These are phyloP conservation scores for Ceratobasidium sp. DNA, from an alignment of 1,284 basidiomycete genomes.

Conservation along the genomic window DNA sequence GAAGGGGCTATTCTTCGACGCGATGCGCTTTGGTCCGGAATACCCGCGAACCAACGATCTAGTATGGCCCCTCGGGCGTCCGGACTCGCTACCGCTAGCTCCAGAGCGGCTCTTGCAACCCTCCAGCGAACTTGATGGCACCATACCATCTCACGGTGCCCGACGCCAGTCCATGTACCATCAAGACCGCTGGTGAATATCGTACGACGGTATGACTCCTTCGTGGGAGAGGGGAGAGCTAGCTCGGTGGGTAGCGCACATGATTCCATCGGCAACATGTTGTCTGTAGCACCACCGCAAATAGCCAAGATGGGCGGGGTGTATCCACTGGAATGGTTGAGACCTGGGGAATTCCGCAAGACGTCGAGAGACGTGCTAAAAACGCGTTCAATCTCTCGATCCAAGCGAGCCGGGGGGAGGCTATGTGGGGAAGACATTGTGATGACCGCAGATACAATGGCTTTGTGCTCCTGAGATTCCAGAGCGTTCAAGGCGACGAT, in stretches of 20 bases:
- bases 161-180: slow-evolving; percentile 92
- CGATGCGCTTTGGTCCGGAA: background rate
- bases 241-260: slow-evolving; percentile 67
- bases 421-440: slow-evolving; percentile 95
- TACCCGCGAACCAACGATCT: slow-evolving; percentile 38
- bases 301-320: slow-evolving; percentile 75
- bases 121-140: slow-evolving; percentile 95
- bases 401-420: slow-evolving; percentile 87
- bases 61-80: slow-evolving; percentile 22
- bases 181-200: slow-evolving; percentile 88
- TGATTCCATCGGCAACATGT: slow-evolving; percentile 91
- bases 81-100: slow-evolving; percentile 59
- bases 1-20: background rate
- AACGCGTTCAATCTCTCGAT: slow-evolving; percentile 69
- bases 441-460: slow-evolving; percentile 75
- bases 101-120: slow-evolving; percentile 78
- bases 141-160: slow-evolving; percentile 98
- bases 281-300: slow-evolving; percentile 91
- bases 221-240: slow-evolving; percentile 33
- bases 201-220: slow-evolving; percentile 63
- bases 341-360: slow-evolving; percentile 51
- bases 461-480: slow-evolving; percentile 58
- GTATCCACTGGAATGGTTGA: slow-evolving; percentile 57
- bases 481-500: slow-evolving; percentile 82
- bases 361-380: slow-evolving; percentile 51